Evolutionary conservation across 768 basidiomycete species (phyloP).

Genomic region (Auricularia sp.): DNA sequence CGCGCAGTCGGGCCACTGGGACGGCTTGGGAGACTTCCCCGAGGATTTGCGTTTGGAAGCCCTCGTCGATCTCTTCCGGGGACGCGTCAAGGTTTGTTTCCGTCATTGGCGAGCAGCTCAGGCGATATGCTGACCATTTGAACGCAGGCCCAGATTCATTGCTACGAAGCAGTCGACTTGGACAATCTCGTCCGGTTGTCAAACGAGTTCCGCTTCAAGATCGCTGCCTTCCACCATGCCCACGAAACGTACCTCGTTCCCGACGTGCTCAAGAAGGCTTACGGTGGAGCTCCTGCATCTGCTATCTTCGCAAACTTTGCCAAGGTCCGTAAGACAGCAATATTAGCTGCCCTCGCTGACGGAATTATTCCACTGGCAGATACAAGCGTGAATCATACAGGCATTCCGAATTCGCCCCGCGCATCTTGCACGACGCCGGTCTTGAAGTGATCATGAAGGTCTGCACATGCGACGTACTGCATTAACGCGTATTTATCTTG

Average conservation of each 20-base stretch:
- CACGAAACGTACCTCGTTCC: slow-evolving; percentile 33
- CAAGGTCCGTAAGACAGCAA: neutral
- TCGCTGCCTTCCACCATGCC: slow-evolving; percentile 27
- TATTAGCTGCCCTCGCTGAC: neutral
- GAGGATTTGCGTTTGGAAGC: slow-evolving; percentile 21
- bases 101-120: slow-evolving; percentile 24
- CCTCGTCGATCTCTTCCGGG: slow-evolving; percentile 20
- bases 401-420: slow-evolving; percentile 28
- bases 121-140: slow-evolving; percentile 12
- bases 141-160: slow-evolving; percentile 28
- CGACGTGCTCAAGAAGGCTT: slow-evolving; percentile 27
- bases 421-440: slow-evolving; percentile 25
- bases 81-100: slow-evolving; percentile 37
- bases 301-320: slow-evolving; percentile 30
- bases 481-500: too few relatives aligned
- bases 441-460: slow-evolving; percentile 24
- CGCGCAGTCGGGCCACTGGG: slow-evolving; percentile 10
- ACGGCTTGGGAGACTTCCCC: slow-evolving; percentile 22
- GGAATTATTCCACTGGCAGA: slow-evolving; percentile 9
- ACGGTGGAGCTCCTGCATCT: slow-evolving; percentile 26
- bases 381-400: slow-evolving; percentile 29
- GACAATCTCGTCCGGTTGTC: slow-evolving; percentile 21
- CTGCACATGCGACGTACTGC: neutral
- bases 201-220: slow-evolving; percentile 29
- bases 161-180: slow-evolving; percentile 25